Conservation (phyloP, 305 asterid genomes). For the Fraxinus xanthoxyloides region DNA sequence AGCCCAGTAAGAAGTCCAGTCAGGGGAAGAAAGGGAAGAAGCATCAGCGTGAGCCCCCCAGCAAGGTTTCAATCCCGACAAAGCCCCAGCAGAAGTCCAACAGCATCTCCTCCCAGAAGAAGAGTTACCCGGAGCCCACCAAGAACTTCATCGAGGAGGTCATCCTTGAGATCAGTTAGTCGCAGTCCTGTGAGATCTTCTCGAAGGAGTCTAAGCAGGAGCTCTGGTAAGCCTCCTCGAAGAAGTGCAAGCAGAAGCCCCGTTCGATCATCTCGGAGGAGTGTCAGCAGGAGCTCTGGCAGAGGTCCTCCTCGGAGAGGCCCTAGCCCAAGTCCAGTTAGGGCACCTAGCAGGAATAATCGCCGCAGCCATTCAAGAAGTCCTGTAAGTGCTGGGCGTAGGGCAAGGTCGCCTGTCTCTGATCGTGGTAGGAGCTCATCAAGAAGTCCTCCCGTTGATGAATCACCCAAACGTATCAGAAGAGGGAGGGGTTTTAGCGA, state of each 20-base stretch:
- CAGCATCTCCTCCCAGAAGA: conserved; percentile 54
- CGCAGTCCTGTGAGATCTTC: conserved; percentile 57
- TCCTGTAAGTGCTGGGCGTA: conserved; percentile 54
- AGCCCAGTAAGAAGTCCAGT: conserved; percentile 41
- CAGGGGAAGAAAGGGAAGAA: conserved; percentile 52
- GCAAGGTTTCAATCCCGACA: conserved; percentile 41
- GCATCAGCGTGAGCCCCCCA: conserved; percentile 54
- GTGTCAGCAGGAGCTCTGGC: conserved; percentile 75
- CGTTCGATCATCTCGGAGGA: conserved; percentile 43
- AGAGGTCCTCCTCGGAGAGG: conserved; percentile 55
- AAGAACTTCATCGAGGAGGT: conserved; percentile 54
- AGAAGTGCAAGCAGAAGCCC: conserved; percentile 68
- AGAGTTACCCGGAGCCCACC: conserved; percentile 50
- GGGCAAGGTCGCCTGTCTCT: conserved; percentile 63
- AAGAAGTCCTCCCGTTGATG: conserved; percentile 80
- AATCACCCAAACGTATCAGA: conserved; percentile 85
- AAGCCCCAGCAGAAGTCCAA: conserved; percentile 55
- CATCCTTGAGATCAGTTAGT: conserved; percentile 56
- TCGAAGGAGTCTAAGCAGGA: conserved; percentile 48
- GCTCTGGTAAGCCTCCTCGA: conserved; percentile 52
- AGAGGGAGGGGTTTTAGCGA: conserved; percentile 99
- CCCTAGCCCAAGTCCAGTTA: conserved; percentile 67
- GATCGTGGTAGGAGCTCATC: conserved; percentile 80
- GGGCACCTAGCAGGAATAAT: conserved; percentile 56
- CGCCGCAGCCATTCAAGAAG: conserved; percentile 77